phyloP scores from a whole-genome alignment of 352 stramenopile genomes.

The Phytophthora palmivora region DNA sequence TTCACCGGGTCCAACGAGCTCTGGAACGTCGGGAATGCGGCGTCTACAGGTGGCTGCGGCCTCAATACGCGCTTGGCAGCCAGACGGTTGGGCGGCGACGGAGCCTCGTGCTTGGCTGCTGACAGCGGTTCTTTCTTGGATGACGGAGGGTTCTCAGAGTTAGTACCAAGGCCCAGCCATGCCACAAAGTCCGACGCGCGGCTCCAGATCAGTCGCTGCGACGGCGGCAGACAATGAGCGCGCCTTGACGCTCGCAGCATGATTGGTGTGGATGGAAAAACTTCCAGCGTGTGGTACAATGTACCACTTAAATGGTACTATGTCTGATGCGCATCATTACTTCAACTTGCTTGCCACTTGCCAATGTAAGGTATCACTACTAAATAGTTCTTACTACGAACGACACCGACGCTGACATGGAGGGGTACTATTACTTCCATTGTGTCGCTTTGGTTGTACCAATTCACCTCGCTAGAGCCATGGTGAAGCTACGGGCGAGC shows the following conservation, averaged over 20 bases:
- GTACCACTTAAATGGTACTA: slow-evolving; percentile 8
- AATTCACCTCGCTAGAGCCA: too few relatives aligned
- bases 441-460: not conserved
- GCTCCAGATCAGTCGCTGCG: slow-evolving; percentile 46
- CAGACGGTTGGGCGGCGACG: slow-evolving; percentile 7
- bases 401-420: slow-evolving; percentile 7
- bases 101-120: not conserved
- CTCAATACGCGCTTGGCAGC: slow-evolving; percentile 22
- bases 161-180: slow-evolving; percentile 40
- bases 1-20: slow-evolving; percentile 2
- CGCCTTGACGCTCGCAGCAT: slow-evolving; percentile 34
- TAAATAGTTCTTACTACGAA: too few relatives aligned
- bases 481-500: too few relatives aligned
- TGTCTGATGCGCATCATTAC: too few relatives aligned
- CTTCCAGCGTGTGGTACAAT: too few relatives aligned
- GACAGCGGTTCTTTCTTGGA: not conserved
- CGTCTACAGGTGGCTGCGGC: slow-evolving; percentile 6
- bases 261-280: slow-evolving; percentile 6
- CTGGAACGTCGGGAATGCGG: slow-evolving; percentile 9
- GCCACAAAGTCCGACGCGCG: slow-evolving; percentile 41
- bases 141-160: not conserved
- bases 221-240: slow-evolving; percentile 9
- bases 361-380: too few relatives aligned
- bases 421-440: slow-evolving; percentile 1
- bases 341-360: too few relatives aligned